phyloP scores from a whole-genome alignment of 805 yeast genomes.

The Yarrowia alimentaria region DNA sequence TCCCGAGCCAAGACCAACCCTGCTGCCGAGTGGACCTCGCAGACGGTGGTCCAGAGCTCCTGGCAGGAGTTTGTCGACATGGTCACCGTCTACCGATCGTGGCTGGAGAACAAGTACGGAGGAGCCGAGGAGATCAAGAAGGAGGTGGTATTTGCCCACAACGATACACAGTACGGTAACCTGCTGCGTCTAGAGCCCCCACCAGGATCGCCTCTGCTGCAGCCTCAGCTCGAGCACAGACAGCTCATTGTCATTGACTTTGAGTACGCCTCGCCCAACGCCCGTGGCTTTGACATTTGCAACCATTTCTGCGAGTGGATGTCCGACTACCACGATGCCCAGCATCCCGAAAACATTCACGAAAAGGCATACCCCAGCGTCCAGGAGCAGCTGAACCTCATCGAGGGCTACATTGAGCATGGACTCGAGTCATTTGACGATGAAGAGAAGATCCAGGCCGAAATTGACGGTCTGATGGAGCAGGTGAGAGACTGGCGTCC shows the following conservation, averaged over 20 bases:
- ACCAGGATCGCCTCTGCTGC: slow-evolving; percentile 51
- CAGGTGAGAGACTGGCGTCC: slow-evolving; percentile 79
- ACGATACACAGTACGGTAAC: slow-evolving; percentile 96
- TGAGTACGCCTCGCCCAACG: slow-evolving; percentile 90
- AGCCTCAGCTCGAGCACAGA: slow-evolving; percentile 54
- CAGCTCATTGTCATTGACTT: slow-evolving; percentile 92
- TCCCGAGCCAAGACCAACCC: slow-evolving; percentile 37
- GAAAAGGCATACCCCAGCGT: slow-evolving; percentile 60
- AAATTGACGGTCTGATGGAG: slow-evolving; percentile 55
- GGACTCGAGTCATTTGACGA: slow-evolving; percentile 40
- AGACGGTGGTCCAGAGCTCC: slow-evolving; percentile 38
- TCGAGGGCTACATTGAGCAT: slow-evolving; percentile 72
- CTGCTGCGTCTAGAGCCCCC: slow-evolving; percentile 59
- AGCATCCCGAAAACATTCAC: slow-evolving; percentile 54
- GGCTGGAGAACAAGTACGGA: slow-evolving; percentile 58
- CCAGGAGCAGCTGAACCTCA: slow-evolving; percentile 65
- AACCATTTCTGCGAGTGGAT: slow-evolving; percentile 98
- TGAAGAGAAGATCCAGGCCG: slow-evolving; percentile 43
- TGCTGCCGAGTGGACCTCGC: slow-evolving; percentile 32
- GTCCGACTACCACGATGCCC: slow-evolving; percentile 78
- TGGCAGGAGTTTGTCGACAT: slow-evolving; percentile 52
- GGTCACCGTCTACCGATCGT: slow-evolving; percentile 55
- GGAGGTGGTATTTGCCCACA: slow-evolving; percentile 80
- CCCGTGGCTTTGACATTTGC: slow-evolving; percentile 85
- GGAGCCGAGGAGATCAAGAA: slow-evolving; percentile 43